phyloP scores from a whole-genome alignment of 2,329 filamentous ascomycete genomes.

The Boeremia lycopersici region DNA sequence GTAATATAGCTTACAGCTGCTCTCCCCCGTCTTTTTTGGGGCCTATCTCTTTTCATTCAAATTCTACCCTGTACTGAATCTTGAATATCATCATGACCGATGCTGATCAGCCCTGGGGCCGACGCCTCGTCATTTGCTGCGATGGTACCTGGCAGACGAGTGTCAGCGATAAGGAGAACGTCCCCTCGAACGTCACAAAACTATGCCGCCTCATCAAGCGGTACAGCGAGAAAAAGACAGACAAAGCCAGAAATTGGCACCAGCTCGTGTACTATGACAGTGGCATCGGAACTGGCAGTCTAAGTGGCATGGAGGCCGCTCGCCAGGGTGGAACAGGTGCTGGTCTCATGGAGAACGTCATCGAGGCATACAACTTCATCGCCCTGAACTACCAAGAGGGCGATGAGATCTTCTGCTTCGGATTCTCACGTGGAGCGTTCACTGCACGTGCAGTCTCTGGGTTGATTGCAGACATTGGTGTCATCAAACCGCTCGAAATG shows the following conservation, averaged over 20 bases:
- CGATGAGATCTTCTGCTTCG: conserved; percentile 56
- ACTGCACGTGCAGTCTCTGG: conserved; percentile 53
- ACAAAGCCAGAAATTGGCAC: conserved; percentile 37
- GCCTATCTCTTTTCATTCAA: background rate
- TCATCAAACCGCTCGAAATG: conserved; percentile 53
- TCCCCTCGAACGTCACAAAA: conserved; percentile 46
- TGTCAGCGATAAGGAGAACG: conserved; percentile 37
- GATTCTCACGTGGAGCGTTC: conserved; percentile 55
- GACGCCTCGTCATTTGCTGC: conserved; percentile 45
- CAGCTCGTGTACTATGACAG: conserved; percentile 47
- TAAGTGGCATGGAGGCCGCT: conserved; percentile 31
- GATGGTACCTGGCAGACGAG: conserved; percentile 48
- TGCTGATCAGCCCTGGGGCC: conserved; percentile 33
- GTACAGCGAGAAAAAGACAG: conserved; percentile 32
- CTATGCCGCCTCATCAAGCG: conserved; percentile 42
- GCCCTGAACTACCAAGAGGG: conserved; percentile 57
- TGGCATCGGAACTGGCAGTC: conserved; percentile 42
- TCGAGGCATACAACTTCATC: conserved; percentile 58
- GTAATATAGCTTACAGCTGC: background rate
- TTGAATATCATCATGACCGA: background rate
- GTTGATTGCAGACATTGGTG: conserved; percentile 53
- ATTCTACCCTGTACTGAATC: background rate
- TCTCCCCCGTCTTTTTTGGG: background rate
- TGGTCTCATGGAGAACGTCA: conserved; percentile 55
- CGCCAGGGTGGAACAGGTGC: conserved; percentile 51